phyloP scores from a whole-genome alignment of 805 yeast species.

The Kurtzmaniella cleridarum region DNA sequence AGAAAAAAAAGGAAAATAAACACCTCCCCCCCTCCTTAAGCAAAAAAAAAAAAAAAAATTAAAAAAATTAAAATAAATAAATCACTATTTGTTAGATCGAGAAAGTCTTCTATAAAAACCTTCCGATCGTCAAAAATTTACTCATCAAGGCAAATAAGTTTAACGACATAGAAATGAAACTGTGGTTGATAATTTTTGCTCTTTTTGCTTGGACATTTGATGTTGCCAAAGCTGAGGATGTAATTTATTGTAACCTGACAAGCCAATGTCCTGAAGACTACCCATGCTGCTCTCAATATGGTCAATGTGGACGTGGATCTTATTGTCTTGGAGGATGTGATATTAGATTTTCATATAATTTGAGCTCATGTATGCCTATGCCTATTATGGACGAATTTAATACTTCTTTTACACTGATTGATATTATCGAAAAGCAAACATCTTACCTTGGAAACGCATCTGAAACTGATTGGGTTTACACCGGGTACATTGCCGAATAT shows the following conservation, averaged over 20 bases:
- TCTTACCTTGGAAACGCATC: slow-evolving; percentile 67
- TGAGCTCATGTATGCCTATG: slow-evolving; percentile 77
- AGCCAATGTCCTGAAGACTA: slow-evolving; percentile 61
- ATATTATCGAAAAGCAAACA: slow-evolving; percentile 18
- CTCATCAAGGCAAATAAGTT: not conserved
- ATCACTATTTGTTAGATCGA: no score
- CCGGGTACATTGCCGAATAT: slow-evolving; percentile 47
- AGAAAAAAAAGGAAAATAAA: no score
- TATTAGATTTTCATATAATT: slow-evolving; percentile 59
- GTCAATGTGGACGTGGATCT: slow-evolving; percentile 72
- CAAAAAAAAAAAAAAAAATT: no score
- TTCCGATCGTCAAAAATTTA: no score
- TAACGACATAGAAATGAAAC: not conserved
- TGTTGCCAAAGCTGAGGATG: slow-evolving; percentile 5
- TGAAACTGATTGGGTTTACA: slow-evolving; percentile 63
- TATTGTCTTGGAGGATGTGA: slow-evolving; percentile 88
- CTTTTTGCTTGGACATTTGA: not conserved
- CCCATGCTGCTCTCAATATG: slow-evolving; percentile 88
- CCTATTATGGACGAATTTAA: slow-evolving; percentile 57
- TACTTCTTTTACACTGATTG: slow-evolving; percentile 36
- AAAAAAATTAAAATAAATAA: no score
- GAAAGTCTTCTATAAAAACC: no score
- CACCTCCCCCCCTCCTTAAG: no score
- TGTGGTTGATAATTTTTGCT: slow-evolving; percentile 2
- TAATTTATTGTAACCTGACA: slow-evolving; percentile 45